phyloP scores from a whole-genome alignment of 164 flowering plant species.

The Houttuynia cordata region DNA sequence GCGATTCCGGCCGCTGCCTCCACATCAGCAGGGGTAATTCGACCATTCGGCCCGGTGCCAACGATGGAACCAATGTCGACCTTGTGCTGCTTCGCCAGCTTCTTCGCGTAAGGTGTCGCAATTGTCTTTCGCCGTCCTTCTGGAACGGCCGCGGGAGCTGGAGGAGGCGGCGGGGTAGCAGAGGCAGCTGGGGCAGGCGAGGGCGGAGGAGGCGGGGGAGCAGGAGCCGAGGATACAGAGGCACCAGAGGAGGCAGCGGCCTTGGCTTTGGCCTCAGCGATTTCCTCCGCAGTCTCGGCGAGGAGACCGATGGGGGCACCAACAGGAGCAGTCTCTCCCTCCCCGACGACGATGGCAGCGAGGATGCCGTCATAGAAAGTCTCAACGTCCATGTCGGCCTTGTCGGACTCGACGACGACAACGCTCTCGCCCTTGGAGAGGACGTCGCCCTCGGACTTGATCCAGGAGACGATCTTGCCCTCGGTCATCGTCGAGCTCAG shows the following conservation, averaged over 20 bases:
- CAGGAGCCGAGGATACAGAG: constrained; percentile 8
- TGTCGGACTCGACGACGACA: constrained; percentile 91
- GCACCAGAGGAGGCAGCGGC: too few species aligned
- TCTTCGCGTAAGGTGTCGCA: constrained; percentile 77
- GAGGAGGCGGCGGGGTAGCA: constrained; percentile 1
- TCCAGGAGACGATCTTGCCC: constrained; percentile 89
- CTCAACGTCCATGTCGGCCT: constrained; percentile 97
- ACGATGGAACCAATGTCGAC: constrained; percentile 49
- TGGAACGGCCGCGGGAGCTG: constrained; percentile 7
- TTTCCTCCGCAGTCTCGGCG: constrained; percentile 72
- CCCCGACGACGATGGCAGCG: constrained; percentile 76
- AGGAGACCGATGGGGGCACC: constrained; percentile 80
- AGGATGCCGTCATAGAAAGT: constrained; percentile 86
- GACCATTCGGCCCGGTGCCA: constrained; percentile 76
- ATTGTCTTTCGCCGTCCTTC: constrained; percentile 49
- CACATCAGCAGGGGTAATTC: constrained; percentile 69
- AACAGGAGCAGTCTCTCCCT: constrained; percentile 79
- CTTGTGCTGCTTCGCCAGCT: constrained; percentile 88
- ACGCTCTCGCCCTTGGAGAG: constrained; percentile 87
- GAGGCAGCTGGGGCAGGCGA: constrained; percentile 17
- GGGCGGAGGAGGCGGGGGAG: constrained; percentile 24
- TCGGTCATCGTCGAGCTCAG: constrained; percentile 96
- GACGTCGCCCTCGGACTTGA: constrained; percentile 78
- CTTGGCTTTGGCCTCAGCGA: constrained; percentile 60
- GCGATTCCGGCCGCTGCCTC: constrained; percentile 74